A percentile compares a stretch with the other conserved stretches of the same genome.
Evolutionary conservation across 441 rosid species (phyloP).

Genomic region (Mallotus japonicus): DNA sequence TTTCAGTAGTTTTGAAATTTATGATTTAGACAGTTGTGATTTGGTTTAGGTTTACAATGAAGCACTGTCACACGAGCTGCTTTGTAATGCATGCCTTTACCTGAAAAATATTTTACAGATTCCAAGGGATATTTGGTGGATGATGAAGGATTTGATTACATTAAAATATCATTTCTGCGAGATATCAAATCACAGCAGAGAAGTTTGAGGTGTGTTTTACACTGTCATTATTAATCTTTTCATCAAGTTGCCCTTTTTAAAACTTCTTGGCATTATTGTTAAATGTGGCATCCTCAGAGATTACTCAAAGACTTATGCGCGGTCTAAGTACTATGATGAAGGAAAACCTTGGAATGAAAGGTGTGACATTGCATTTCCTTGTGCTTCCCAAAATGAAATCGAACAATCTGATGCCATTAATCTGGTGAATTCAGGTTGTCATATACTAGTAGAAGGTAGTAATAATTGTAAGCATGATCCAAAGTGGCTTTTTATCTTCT

Average conservation of each 20-base stretch:
- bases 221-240: not conserved
- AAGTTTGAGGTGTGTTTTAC: constrained; percentile 69
- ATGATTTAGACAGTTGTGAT: not conserved
- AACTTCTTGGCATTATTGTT: constrained; percentile 15
- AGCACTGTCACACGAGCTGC: not conserved
- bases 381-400: constrained; percentile 93
- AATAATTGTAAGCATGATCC: constrained; percentile 21
- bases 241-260: constrained; percentile 12
- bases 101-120: constrained; percentile 47
- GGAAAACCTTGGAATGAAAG: constrained; percentile 96
- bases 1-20: not conserved
- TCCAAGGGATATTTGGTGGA: constrained; percentile 96
- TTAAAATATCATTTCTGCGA: constrained; percentile 92
- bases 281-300: constrained; percentile 58
- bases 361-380: constrained; percentile 93
- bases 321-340: constrained; percentile 93
- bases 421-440: constrained; percentile 91
- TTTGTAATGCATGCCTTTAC: constrained; percentile 18
- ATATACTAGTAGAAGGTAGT: constrained; percentile 89
- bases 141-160: constrained; percentile 94
- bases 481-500: constrained; percentile 17
- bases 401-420: constrained; percentile 91
- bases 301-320: constrained; percentile 94
- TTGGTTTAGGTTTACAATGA: constrained; percentile 8
- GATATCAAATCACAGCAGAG: constrained; percentile 95